Percentiles rank a stretch among this genome's conserved stretches.
Conservation (phyloP, 2,329 filamentous ascomycete genomes). For the Cladorrhinum sp. region DNA sequence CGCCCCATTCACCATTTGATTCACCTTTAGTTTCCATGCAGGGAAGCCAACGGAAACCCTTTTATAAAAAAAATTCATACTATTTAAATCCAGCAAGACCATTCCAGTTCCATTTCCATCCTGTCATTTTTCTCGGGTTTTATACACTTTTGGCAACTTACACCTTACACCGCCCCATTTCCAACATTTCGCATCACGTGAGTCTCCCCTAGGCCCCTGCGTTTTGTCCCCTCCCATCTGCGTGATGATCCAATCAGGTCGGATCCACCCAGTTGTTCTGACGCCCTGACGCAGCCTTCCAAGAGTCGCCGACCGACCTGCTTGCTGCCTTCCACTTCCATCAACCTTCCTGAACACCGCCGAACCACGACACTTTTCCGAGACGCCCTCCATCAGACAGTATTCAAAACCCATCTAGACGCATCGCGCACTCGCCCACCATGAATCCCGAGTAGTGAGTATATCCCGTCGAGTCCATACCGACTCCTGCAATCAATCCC, state of each 20-base stretch:
- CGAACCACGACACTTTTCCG: slow-evolving; percentile 9
- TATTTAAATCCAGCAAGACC: not conserved
- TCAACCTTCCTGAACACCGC: slow-evolving; percentile 16
- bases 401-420: slow-evolving; percentile 8
- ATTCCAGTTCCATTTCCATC: not conserved
- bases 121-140: not conserved
- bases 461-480: not conserved
- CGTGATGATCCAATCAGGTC: slow-evolving; percentile 10
- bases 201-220: slow-evolving; percentile 18
- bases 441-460: slow-evolving; percentile 93
- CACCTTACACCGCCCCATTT: slow-evolving; percentile 10
- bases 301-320: slow-evolving; percentile 21
- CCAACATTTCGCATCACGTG: slow-evolving; percentile 15
- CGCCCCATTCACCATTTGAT: not conserved
- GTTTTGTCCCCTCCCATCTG: slow-evolving; percentile 11
- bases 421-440: slow-evolving; percentile 39
- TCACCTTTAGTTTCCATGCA: not conserved
- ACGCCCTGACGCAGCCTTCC: slow-evolving; percentile 29
- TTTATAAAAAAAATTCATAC: not conserved
- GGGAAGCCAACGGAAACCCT: not conserved
- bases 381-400: slow-evolving; percentile 12
- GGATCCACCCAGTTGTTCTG: slow-evolving; percentile 23
- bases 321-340: slow-evolving; percentile 26
- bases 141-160: not conserved
- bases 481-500: no score